Percentiles rank a stretch among this genome's conserved stretches.
Evolutionary conservation across 257 asterid species (phyloP).

Genomic region (Nicotiana otophora): DNA sequence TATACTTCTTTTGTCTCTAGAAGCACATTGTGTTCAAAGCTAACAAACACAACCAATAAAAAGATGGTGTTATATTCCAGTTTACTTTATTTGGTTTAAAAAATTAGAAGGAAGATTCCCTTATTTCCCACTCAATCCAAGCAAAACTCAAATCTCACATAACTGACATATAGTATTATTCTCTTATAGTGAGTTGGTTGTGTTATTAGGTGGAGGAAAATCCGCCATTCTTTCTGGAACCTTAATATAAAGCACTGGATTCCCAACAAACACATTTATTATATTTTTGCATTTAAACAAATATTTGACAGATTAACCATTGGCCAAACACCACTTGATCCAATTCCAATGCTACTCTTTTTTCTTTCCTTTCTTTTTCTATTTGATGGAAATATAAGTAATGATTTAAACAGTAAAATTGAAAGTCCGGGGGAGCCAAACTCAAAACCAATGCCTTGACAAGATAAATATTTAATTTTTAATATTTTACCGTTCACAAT

Average conservation of each 20-base stretch:
- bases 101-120: background rate
- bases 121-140: conserved; percentile 10
- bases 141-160: background rate
- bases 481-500: background rate
- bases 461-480: background rate
- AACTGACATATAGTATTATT: background rate
- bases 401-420: background rate
- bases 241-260: background rate
- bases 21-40: background rate
- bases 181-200: background rate
- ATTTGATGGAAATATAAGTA: background rate
- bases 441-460: background rate
- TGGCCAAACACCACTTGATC: background rate
- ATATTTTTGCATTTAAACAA: background rate
- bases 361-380: background rate
- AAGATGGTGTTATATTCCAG: background rate
- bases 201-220: conserved; percentile 13
- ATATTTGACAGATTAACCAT: conserved; percentile 4
- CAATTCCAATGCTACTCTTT: background rate
- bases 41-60: background rate
- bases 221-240: conserved; percentile 17
- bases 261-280: conserved; percentile 6
- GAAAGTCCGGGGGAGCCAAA: background rate
- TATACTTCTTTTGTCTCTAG: background rate
- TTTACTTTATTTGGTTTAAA: background rate